Conservation (phyloP, 2,329 filamentous ascomycete genomes). For the Aspergillus piperis region DNA sequence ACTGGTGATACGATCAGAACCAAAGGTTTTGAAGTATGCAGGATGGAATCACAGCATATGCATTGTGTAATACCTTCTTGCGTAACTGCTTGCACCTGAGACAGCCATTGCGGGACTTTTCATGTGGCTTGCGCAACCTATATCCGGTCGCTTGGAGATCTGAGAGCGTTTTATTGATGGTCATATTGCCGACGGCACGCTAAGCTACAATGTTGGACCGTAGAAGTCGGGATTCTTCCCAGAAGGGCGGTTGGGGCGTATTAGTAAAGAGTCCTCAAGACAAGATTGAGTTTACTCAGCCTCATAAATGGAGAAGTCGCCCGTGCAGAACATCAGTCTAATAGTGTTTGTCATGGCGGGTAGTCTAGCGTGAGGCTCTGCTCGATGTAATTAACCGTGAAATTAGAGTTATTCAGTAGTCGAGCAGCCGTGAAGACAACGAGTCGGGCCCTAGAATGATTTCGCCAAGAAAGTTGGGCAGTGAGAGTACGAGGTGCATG, state of each 20-base stretch:
- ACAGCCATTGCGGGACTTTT: constrained; percentile 40
- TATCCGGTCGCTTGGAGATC: constrained; percentile 11
- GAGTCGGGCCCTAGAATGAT: no score
- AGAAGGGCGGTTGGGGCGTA: constrained; percentile 7
- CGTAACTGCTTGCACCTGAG: constrained; percentile 37
- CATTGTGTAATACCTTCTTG: constrained; percentile 35
- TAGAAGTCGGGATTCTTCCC: neutral
- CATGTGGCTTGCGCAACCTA: constrained; percentile 28
- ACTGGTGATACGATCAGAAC: constrained; percentile 28
- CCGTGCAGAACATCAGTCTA: neutral
- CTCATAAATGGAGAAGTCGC: neutral
- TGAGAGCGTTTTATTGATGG: neutral
- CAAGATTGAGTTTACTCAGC: constrained; percentile 1
- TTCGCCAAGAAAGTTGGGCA: neutral
- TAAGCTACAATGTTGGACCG: neutral
- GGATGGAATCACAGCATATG: neutral
- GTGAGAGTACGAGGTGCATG: neutral
- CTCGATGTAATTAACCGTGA: neutral
- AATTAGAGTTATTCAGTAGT: neutral
- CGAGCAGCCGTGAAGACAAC: neutral
- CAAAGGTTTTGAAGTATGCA: neutral
- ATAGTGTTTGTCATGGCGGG: neutral
- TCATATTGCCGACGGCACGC: constrained; percentile 5
- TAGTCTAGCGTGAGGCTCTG: neutral
- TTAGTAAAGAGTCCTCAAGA: neutral